These are phyloP conservation scores for Kurtzmaniella quercitrusa DNA, from an alignment of 1,139 yeast genomes.

Conservation along the genomic window DNA sequence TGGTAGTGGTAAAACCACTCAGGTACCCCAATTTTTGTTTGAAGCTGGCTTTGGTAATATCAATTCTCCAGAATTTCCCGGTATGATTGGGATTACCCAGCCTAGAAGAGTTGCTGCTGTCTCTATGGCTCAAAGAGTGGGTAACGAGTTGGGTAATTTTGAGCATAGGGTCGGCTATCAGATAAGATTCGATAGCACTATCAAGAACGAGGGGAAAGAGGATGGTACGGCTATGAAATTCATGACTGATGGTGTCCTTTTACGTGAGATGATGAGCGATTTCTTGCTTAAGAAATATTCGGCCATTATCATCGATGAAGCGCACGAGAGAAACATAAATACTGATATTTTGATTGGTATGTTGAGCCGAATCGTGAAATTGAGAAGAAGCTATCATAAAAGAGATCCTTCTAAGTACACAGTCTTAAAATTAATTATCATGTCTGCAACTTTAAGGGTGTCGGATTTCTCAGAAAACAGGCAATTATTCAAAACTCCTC, in stretches of 20 bases:
- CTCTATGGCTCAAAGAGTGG: conserved; percentile 91
- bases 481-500: conserved; percentile 66
- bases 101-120: conserved; percentile 99
- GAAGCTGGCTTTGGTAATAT: conserved; percentile 83
- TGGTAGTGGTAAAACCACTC: conserved; percentile 81
- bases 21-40: conserved; percentile 71
- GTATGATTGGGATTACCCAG: conserved; percentile 94
- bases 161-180: conserved; percentile 81
- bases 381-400: conserved; percentile 57
- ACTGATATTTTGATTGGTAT: conserved; percentile 95
- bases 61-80: conserved; percentile 63
- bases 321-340: conserved; percentile 93
- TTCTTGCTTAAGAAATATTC: conserved; percentile 79
- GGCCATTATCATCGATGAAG: conserved; percentile 88
- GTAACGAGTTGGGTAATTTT: conserved; percentile 77
- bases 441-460: conserved; percentile 97
- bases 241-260: conserved; percentile 97
- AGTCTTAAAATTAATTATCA: conserved; percentile 66
- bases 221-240: conserved; percentile 77
- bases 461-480: conserved; percentile 85
- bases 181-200: conserved; percentile 81
- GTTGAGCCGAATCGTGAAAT: conserved; percentile 78
- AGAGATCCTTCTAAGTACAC: conserved; percentile 45
- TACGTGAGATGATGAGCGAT: conserved; percentile 90
- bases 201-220: conserved; percentile 46